phyloP scores from a whole-genome alignment of 2,329 filamentous ascomycete genomes.

The Volutella citrinella region DNA sequence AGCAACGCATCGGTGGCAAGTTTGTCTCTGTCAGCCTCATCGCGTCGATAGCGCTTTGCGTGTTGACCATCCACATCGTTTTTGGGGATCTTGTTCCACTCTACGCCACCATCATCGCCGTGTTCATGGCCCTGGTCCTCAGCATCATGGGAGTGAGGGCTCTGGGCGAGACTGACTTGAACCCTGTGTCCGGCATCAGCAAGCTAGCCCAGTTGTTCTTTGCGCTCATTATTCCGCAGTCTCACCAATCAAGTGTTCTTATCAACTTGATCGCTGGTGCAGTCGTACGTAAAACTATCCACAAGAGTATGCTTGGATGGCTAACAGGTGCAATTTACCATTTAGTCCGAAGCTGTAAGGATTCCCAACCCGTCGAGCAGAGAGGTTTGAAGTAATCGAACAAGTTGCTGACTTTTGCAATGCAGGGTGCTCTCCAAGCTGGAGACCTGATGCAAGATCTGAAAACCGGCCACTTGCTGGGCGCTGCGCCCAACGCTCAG shows the following conservation, averaged over 20 bases:
- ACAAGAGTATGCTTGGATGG: too few species aligned
- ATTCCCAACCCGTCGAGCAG: too few species aligned
- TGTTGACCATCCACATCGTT: conserved; percentile 75
- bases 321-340: too few species aligned
- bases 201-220: conserved; percentile 97
- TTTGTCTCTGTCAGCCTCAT: conserved; percentile 74
- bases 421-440: conserved; percentile 76
- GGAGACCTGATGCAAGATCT: conserved; percentile 97
- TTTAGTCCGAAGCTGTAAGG: conserved; percentile 40
- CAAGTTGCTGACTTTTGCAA: conserved; percentile 5
- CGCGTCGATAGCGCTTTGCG: conserved; percentile 74
- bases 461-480: conserved; percentile 91
- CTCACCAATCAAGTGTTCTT: conserved; percentile 80
- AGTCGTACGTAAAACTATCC: conserved; percentile 57
- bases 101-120: conserved; percentile 71
- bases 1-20: conserved; percentile 73
- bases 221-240: conserved; percentile 79
- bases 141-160: conserved; percentile 73
- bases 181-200: conserved; percentile 93
- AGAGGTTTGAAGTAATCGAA: too few species aligned
- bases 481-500: conserved; percentile 88
- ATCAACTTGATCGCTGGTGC: conserved; percentile 95
- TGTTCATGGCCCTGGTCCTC: conserved; percentile 75
- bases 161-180: conserved; percentile 82
- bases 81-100: conserved; percentile 83